phyloP scores from a whole-genome alignment of 1,284 basidiomycete species.

The Malassezia psittaci region DNA sequence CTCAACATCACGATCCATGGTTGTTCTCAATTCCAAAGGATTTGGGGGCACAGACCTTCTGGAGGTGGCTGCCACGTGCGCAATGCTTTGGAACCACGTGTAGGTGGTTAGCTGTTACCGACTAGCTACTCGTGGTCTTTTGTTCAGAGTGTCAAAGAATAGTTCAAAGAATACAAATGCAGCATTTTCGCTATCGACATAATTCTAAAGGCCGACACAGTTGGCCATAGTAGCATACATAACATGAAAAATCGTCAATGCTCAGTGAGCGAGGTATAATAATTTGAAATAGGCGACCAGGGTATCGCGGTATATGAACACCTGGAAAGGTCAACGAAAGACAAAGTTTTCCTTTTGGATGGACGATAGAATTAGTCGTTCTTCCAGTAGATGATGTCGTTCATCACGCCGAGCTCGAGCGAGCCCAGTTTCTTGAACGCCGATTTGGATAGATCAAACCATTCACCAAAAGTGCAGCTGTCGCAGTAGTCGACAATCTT shows the following conservation, averaged over 20 bases:
- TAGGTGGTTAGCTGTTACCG: background rate
- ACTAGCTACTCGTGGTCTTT: too few relatives aligned
- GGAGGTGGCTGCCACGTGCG: background rate
- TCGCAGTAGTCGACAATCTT: slow-evolving; percentile 36
- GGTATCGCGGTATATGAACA: too few relatives aligned
- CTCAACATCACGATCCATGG: slow-evolving; percentile 2
- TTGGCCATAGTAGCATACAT: too few relatives aligned
- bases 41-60: slow-evolving; percentile 1
- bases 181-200: background rate
- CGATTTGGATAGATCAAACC: slow-evolving; percentile 29
- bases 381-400: slow-evolving; percentile 25
- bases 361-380: background rate
- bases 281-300: too few relatives aligned
- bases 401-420: slow-evolving; percentile 25
- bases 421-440: slow-evolving; percentile 33
- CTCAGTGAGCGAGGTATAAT: too few relatives aligned
- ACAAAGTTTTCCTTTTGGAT: background rate
- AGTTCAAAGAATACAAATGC: too few relatives aligned
- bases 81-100: background rate
- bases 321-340: too few relatives aligned
- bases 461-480: slow-evolving; percentile 22
- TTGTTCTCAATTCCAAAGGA: background rate
- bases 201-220: background rate
- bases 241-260: too few relatives aligned
- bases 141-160: too few relatives aligned